Evolutionary conservation across 1,284 basidiomycete genomes (phyloP).

Genomic region (Earliella scabrosa): DNA sequence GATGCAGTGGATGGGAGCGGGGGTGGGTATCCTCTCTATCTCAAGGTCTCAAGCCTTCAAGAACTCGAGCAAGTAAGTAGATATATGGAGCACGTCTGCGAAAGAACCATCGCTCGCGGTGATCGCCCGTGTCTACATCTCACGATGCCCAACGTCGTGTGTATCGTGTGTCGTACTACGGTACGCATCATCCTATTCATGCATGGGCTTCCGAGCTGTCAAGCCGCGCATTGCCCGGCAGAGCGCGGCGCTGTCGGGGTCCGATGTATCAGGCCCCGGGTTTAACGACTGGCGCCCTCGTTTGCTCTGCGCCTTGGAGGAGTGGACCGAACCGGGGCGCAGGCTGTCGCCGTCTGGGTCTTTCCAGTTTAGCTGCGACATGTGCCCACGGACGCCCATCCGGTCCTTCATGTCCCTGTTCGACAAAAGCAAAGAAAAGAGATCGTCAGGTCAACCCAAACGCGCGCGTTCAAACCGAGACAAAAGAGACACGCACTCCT

Average conservation of each 20-base stretch:
- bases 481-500: slow-evolving; percentile 49
- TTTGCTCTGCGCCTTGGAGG: slow-evolving; percentile 47
- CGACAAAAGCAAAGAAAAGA: not conserved
- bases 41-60: too few relatives aligned
- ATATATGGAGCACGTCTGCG: not conserved
- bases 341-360: slow-evolving; percentile 47
- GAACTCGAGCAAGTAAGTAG: too few relatives aligned
- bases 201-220: slow-evolving; percentile 40
- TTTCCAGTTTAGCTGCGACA: slow-evolving; percentile 56
- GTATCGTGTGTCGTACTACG: too few relatives aligned
- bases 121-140: too few relatives aligned
- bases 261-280: slow-evolving; percentile 6
- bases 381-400: slow-evolving; percentile 58
- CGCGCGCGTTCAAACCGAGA: not conserved
- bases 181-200: not conserved
- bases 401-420: slow-evolving; percentile 75
- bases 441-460: slow-evolving; percentile 4
- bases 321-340: slow-evolving; percentile 49
- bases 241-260: slow-evolving; percentile 33
- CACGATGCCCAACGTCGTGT: not conserved
- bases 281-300: slow-evolving; percentile 12
- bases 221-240: slow-evolving; percentile 52
- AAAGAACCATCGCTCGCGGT: too few relatives aligned
- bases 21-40: too few relatives aligned
- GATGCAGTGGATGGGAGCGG: too few relatives aligned